Evolutionary conservation across 1,139 yeast genomes (phyloP).

Genomic region (Hanseniaspora gamundiae): DNA sequence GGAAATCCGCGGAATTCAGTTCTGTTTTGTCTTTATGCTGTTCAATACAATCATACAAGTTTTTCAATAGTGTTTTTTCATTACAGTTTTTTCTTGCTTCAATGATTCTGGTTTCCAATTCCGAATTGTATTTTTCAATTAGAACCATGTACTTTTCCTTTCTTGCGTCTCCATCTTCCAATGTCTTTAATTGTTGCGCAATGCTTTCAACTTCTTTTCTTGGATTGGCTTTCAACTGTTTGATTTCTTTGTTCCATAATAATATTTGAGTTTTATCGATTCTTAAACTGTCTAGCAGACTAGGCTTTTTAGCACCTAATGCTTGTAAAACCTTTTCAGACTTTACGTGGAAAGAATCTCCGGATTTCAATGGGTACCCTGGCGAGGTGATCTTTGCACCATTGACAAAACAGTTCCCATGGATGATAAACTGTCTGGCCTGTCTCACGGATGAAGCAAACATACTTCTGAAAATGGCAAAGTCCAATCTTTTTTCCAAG

Average conservation of each 20-base stretch:
- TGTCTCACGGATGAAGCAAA: slow-evolving; percentile 91
- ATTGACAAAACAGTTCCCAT: slow-evolving; percentile 78
- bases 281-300: slow-evolving; percentile 50
- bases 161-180: slow-evolving; percentile 17
- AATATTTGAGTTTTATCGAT: slow-evolving; percentile 60
- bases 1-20: slow-evolving; percentile 14
- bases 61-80: slow-evolving; percentile 16
- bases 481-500: slow-evolving; percentile 78
- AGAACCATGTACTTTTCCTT: slow-evolving; percentile 16
- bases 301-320: slow-evolving; percentile 74
- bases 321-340: slow-evolving; percentile 84
- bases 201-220: slow-evolving; percentile 25
- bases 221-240: slow-evolving; percentile 29
- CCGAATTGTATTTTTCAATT: slow-evolving; percentile 16
- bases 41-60: slow-evolving; percentile 13
- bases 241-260: slow-evolving; percentile 65
- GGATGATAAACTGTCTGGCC: slow-evolving; percentile 77
- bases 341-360: slow-evolving; percentile 75
- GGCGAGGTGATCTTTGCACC: slow-evolving; percentile 72
- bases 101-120: slow-evolving; percentile 17
- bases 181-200: slow-evolving; percentile 13
- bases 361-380: slow-evolving; percentile 63
- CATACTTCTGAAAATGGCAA: slow-evolving; percentile 82
- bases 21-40: slow-evolving; percentile 8
- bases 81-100: slow-evolving; percentile 20